phyloP scores from a whole-genome alignment of 441 rosid genomes.

The Euphorbia schlechtendalii region DNA sequence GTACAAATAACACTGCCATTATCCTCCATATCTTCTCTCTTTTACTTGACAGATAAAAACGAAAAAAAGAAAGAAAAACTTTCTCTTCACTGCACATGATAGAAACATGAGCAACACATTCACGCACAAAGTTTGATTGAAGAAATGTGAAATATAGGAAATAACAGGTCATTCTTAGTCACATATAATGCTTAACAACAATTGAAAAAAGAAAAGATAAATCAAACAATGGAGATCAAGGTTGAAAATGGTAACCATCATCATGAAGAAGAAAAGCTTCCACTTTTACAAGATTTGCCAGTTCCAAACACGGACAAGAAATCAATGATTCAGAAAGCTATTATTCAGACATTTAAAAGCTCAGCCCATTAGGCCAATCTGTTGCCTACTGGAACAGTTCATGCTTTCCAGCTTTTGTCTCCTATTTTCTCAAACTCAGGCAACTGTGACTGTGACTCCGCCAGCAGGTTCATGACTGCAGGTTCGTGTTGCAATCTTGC shows the following conservation, averaged over 20 bases:
- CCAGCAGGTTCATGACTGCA: constrained; percentile 50
- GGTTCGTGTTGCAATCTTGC: neutral
- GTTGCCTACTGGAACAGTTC: constrained; percentile 78
- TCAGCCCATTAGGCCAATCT: constrained; percentile 74
- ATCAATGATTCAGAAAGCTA: constrained; percentile 54
- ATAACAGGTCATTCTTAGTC: too few relatives aligned
- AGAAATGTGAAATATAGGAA: too few relatives aligned
- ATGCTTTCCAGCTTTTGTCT: constrained; percentile 64
- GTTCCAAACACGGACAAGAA: constrained; percentile 31
- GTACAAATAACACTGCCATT: too few relatives aligned
- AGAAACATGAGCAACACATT: too few relatives aligned
- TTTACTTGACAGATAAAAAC: too few relatives aligned
- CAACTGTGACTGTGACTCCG: constrained; percentile 41
- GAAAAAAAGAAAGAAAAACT: too few relatives aligned
- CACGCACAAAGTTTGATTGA: too few relatives aligned
- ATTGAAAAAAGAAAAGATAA: too few relatives aligned
- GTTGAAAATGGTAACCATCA: constrained; percentile 24
- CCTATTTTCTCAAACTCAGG: constrained; percentile 72
- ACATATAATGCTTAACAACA: too few relatives aligned
- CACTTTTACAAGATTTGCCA: constrained; percentile 32
- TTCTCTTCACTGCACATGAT: too few relatives aligned
- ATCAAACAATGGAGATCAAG: constrained; percentile 34
- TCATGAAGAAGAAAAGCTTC: constrained; percentile 30
- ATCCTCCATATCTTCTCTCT: too few relatives aligned
- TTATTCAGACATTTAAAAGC: constrained; percentile 68